Evolutionary conservation across 1,284 basidiomycete genomes (phyloP).

Genomic region (Papiliotrema fonsecae): DNA sequence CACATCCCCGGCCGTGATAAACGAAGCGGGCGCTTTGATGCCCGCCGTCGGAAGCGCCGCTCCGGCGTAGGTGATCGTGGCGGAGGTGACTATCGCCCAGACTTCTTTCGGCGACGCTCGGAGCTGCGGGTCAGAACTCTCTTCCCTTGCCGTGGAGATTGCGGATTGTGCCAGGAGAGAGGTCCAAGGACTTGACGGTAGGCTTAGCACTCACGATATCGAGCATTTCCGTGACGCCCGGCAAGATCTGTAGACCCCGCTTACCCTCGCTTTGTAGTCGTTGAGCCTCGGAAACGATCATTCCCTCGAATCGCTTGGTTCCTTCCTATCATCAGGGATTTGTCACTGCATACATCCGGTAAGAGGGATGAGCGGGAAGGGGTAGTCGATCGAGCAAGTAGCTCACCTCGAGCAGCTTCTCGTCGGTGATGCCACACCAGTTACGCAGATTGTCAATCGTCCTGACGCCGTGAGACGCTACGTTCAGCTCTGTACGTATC

Average conservation of each 20-base stretch:
- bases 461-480: constrained; percentile 70
- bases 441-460: constrained; percentile 66
- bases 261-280: constrained; percentile 39
- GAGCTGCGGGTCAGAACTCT: background rate
- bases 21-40: constrained; percentile 56
- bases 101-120: constrained; percentile 56
- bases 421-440: constrained; percentile 60
- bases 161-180: background rate
- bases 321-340: constrained; percentile 14
- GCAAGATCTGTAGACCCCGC: constrained; percentile 41
- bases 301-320: constrained; percentile 39
- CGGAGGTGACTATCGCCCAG: constrained; percentile 80
- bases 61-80: constrained; percentile 63
- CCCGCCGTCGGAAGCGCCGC: constrained; percentile 59
- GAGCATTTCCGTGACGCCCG: constrained; percentile 39
- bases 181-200: background rate
- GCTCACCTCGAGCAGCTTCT: constrained; percentile 56
- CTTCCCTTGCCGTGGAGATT: background rate
- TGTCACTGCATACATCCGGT: background rate
- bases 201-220: constrained; percentile 21
- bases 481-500: constrained; percentile 1
- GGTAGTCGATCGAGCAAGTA: no score
- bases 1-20: constrained; percentile 72
- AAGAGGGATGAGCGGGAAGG: no score
- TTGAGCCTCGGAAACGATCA: constrained; percentile 42